Percentiles rank a stretch among this genome's conserved stretches.
Conservation (phyloP, 345 rosid genomes). For the Arabis alpina region DNA sequence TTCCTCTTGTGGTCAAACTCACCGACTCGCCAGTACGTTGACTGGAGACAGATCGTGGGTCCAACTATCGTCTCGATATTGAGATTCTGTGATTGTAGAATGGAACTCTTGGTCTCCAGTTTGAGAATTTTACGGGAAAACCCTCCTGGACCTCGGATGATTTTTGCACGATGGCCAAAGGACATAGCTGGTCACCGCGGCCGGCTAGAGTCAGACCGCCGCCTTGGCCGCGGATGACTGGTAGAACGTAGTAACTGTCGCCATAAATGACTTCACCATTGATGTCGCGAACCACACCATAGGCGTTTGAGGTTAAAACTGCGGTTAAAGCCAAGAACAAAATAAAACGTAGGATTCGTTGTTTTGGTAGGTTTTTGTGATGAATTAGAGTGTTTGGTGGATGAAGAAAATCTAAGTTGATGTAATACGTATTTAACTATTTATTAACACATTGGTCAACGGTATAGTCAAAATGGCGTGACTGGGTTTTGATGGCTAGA, state of each 20-base stretch:
- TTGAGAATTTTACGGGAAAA: conserved; percentile 39
- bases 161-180: conserved; percentile 35
- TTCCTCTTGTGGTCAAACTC: conserved; percentile 40
- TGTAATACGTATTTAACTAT: conserved; percentile 1
- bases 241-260: conserved; percentile 44
- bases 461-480: conserved; percentile 2
- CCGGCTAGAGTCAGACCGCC: conserved; percentile 40
- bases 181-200: conserved; percentile 34
- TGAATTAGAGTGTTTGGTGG: neutral
- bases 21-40: conserved; percentile 59
- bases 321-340: conserved; percentile 27
- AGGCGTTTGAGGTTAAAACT: conserved; percentile 3
- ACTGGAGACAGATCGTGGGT: conserved; percentile 44
- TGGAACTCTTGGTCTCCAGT: conserved; percentile 21
- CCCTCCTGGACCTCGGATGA: conserved; percentile 36
- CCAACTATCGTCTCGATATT: conserved; percentile 47
- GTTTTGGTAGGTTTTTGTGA: neutral
- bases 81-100: conserved; percentile 26
- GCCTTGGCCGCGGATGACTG: conserved; percentile 37
- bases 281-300: conserved; percentile 33
- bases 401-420: conserved; percentile 15
- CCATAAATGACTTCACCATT: conserved; percentile 22
- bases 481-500: neutral
- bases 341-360: conserved; percentile 36
- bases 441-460: conserved; percentile 6